phyloP scores from a whole-genome alignment of 148 eudicot genomes.

The Camellia lanceoleosa region DNA sequence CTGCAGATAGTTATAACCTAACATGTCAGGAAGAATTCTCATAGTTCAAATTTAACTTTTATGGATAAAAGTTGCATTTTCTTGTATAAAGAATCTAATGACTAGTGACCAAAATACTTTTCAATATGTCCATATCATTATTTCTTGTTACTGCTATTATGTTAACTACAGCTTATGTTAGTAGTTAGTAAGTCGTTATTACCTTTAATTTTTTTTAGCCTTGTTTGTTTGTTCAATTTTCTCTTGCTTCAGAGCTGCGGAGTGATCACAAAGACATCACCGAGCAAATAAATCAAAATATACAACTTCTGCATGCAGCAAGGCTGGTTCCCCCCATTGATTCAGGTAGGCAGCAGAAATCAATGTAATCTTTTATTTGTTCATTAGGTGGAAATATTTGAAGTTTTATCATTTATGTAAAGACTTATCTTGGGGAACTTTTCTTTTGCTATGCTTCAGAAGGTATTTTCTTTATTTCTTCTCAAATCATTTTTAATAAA shows the following conservation, averaged over 20 bases:
- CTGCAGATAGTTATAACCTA: not conserved
- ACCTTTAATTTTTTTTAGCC: too few species aligned
- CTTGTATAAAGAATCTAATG: not conserved
- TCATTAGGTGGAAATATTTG: not conserved
- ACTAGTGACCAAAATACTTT: not conserved
- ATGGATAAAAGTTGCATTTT: not conserved
- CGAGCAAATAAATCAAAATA: slow-evolving; percentile 58
- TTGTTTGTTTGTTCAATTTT: not conserved
- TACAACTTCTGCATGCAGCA: slow-evolving; percentile 64
- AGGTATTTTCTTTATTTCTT: not conserved
- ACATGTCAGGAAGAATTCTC: not conserved
- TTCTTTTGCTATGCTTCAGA: not conserved
- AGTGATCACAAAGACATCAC: slow-evolving; percentile 62
- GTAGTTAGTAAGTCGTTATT: not conserved
- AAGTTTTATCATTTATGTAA: not conserved
- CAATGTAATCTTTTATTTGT: not conserved
- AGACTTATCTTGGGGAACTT: not conserved
- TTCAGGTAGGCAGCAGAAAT: slow-evolving; percentile 40
- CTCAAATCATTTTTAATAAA: not conserved
- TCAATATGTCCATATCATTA: not conserved
- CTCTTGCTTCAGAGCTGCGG: slow-evolving; percentile 46
- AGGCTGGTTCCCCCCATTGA: slow-evolving; percentile 30
- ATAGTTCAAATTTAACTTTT: not conserved
- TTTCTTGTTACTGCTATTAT: not conserved
- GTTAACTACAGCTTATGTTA: not conserved